These are phyloP conservation scores for Dittrichia graveolens DNA, from an alignment of 129 eudicot species.

Conservation along the genomic window DNA sequence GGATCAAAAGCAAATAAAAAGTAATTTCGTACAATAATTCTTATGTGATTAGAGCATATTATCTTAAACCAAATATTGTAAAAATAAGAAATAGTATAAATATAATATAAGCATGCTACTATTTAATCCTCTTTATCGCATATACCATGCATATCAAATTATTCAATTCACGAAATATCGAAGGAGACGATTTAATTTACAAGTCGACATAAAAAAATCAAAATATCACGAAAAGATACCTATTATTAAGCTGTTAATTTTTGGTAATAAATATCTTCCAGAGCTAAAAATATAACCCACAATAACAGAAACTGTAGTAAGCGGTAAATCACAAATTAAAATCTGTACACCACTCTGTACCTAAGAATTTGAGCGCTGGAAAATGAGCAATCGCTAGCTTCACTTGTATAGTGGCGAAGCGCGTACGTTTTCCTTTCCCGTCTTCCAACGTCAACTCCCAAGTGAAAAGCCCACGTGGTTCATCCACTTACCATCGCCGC, in stretches of 20 bases:
- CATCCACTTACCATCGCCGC: slow-evolving; percentile 26
- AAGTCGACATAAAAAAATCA: too few species aligned
- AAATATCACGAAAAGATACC: slow-evolving; percentile 7
- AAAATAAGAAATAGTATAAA: too few species aligned
- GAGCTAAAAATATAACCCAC: neutral
- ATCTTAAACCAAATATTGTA: too few species aligned
- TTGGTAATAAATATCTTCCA: neutral
- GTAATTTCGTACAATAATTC: too few species aligned
- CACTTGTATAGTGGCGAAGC: neutral
- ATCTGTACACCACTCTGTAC: slow-evolving; percentile 9
- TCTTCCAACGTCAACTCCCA: slow-evolving; percentile 30
- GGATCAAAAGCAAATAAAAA: too few species aligned
- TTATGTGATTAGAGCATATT: too few species aligned
- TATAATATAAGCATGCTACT: too few species aligned
- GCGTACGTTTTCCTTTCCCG: slow-evolving; percentile 23
- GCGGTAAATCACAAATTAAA: neutral
- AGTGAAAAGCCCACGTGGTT: slow-evolving; percentile 30
- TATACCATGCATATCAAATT: too few species aligned
- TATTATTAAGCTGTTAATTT: neutral
- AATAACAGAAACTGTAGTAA: neutral
- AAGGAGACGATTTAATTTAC: too few species aligned
- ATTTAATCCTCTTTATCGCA: too few species aligned
- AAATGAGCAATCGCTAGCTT: neutral
- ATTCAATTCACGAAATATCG: too few species aligned
- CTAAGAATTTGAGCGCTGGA: neutral